Percentiles rank a stretch among this genome's conserved stretches.
phyloP scores from a whole-genome alignment of 208 protist species.

The Willaertia magna region DNA sequence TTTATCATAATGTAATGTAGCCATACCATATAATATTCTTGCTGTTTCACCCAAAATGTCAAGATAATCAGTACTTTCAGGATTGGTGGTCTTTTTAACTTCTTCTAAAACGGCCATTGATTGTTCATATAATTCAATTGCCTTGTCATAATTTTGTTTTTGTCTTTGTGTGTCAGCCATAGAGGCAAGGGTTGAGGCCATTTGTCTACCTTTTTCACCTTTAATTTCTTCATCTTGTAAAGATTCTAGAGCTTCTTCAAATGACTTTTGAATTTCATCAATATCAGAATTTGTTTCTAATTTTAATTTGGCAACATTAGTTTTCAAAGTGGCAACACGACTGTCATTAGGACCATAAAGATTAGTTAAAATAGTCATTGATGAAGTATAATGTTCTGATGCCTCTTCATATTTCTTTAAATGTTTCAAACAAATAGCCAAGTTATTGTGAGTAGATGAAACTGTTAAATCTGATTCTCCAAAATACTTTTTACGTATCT shows the following conservation, averaged over 20 bases:
- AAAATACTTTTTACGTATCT: neutral
- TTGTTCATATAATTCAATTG: neutral
- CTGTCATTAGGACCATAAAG: neutral
- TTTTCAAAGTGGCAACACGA: neutral
- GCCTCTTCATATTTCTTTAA: neutral
- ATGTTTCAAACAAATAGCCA: neutral
- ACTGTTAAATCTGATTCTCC: neutral
- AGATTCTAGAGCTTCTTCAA: neutral
- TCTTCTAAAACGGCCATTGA: neutral
- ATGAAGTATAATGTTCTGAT: neutral
- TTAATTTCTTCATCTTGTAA: neutral
- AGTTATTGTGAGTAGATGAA: neutral
- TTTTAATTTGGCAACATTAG: neutral
- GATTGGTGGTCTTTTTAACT: neutral
- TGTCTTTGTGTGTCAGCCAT: neutral
- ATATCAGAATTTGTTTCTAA: neutral
- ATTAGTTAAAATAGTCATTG: neutral
- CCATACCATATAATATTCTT: neutral
- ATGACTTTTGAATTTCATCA: neutral
- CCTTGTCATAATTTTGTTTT: neutral
- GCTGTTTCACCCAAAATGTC: neutral
- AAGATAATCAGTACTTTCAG: neutral
- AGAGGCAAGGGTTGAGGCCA: neutral
- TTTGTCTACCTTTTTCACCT: neutral
- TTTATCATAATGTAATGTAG: neutral